Base-by-base conservation (phyloP, 306 rosid genomes). In the Cucurbita pepo region DNA sequence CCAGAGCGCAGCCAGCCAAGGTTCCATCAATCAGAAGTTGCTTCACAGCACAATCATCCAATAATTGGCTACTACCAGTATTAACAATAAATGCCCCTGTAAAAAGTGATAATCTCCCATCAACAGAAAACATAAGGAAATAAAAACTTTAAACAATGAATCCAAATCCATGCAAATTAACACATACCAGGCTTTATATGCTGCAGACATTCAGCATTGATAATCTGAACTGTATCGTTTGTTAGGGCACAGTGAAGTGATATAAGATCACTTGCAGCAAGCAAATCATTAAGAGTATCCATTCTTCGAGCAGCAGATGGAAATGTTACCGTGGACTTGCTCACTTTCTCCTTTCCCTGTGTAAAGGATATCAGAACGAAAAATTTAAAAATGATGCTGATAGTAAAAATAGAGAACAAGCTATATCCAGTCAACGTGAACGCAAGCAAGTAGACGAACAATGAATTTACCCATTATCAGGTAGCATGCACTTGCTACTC, bases 41-140 rank as follows among this genome's bases (percentile, higher is more conserved):
- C 86, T 95, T 95, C 75, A 95, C 96, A 69, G 86, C 94, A 89
- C 99, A 95, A 78, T 95, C 99, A 82, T 95, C 99, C 85, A 95
- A 81, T 70, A 95, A 85, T 79, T 95, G 99, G 82, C 89, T 89
- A 81, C 96, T 91, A 36, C 97, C 96, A 14, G 99, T 91, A 75
- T 95, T 95, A 54, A 95, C 97, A 84, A 95, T 85, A 85, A 95
- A 95, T 38, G 92, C 96, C 65, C 99, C 99, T 95, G 79, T 76
- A 62, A 72, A 62, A 48, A 30, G 37, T 14, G 13, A 16, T 71
- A 70, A 45, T 58, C 57, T 59, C 73, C 77, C 78, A n/a, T 45
- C 22, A 69, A 74, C 70, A 77, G 10, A 51, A 60, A 76, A 57
- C 14, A 56, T 2, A 25, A 38, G 30, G 16, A 64, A 48, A 54